These are phyloP conservation scores for Acorus gramineus DNA, from an alignment of 106 monocot genomes.

Conservation along the genomic window DNA sequence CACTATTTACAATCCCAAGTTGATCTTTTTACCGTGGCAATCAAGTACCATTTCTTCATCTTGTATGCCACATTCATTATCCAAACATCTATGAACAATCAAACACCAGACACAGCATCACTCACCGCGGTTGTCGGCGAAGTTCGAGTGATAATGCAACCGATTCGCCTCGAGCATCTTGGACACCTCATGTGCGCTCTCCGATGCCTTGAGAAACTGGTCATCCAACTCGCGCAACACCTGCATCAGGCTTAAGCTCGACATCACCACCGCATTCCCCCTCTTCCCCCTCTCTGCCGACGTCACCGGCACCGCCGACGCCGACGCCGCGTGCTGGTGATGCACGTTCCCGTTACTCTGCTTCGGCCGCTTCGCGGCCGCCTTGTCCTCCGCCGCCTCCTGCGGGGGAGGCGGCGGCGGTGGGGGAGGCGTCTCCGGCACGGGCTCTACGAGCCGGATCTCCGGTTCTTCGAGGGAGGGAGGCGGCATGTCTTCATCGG, in stretches of 20 bases:
- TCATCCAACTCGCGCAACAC: slow-evolving; percentile 58
- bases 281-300: slow-evolving; percentile 18
- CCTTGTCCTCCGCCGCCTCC: no score
- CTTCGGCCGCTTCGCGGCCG: slow-evolving; percentile 15
- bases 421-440: no score
- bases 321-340: slow-evolving; percentile 20
- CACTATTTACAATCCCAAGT: no score
- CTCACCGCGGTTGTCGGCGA: slow-evolving; percentile 67
- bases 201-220: slow-evolving; percentile 64
- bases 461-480: no score
- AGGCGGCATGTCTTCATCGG: no score
- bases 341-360: slow-evolving; percentile 10
- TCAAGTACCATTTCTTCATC: no score
- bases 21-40: no score
- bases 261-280: slow-evolving; percentile 17
- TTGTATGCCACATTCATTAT: no score
- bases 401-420: slow-evolving; percentile 13
- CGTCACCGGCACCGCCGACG: slow-evolving; percentile 2
- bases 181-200: slow-evolving; percentile 60
- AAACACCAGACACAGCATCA: not conserved
- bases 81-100: no score
- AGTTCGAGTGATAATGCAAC: slow-evolving; percentile 92
- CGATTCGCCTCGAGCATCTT: slow-evolving; percentile 77
- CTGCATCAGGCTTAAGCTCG: slow-evolving; percentile 27
- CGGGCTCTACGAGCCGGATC: no score